These are phyloP conservation scores for Parasitella parasitica DNA, from an alignment of 371 early-diverging fungal genomes.

Conservation along the genomic window DNA sequence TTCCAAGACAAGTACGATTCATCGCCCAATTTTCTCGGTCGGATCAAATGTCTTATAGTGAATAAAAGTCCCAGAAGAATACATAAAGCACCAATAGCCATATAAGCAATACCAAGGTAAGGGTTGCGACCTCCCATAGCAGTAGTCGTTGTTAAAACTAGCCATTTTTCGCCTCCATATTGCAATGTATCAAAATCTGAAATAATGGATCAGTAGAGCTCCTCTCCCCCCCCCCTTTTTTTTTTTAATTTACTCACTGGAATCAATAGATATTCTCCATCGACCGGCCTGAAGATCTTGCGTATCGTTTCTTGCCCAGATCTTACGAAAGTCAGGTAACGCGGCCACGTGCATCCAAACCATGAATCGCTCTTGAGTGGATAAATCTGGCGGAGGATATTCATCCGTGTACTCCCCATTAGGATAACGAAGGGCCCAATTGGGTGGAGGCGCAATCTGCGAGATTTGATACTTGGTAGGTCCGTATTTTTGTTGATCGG, in stretches of 20 bases:
- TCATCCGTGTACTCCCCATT: constrained; percentile 41
- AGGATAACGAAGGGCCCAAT: constrained; percentile 68
- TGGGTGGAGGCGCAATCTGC: constrained; percentile 75
- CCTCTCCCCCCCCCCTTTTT: too few relatives aligned
- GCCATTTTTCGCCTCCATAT: constrained; percentile 91
- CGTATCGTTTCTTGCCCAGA: constrained; percentile 81
- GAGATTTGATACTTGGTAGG: constrained; percentile 52
- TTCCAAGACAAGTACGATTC: constrained; percentile 41
- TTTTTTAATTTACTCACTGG: constrained; percentile 47
- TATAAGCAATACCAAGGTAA: constrained; percentile 92
- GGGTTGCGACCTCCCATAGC: constrained; percentile 94
- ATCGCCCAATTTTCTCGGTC: constrained; percentile 70
- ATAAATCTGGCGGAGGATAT: constrained; percentile 70
- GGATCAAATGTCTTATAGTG: constrained; percentile 77
- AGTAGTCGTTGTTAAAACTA: constrained; percentile 90
- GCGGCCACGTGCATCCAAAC: constrained; percentile 99
- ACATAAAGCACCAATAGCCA: constrained; percentile 85
- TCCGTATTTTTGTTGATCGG: constrained; percentile 76
- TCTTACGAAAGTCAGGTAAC: constrained; percentile 94
- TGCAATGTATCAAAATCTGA: constrained; percentile 78
- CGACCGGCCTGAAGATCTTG: constrained; percentile 56
- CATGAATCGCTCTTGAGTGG: constrained; percentile 81
- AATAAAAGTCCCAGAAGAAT: constrained; percentile 83
- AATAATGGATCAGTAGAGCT: background rate
- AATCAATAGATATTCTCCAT: constrained; percentile 67